Base-by-base conservation (phyloP, 1,139 yeast species). In the Kodamaea derodonti region DNA sequence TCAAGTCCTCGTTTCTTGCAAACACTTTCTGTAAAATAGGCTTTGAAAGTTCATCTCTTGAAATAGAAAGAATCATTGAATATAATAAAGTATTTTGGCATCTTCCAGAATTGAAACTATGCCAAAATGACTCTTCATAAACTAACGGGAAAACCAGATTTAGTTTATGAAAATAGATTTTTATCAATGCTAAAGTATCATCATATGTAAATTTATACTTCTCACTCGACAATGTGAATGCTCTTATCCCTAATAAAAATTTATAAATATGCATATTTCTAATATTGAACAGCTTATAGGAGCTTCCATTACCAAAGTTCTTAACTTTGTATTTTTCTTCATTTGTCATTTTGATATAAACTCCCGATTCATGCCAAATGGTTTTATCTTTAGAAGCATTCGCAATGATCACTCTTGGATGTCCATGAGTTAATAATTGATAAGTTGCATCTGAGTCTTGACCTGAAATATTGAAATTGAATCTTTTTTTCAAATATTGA, bases 61-160 rank as follows among this genome's bases (percentile, higher is more conserved):
- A 45, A 3, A 58, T 48, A 6, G 45, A 54, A 27, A 65, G 44
- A 2, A 65, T 44, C 39, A 65, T 57, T 17, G 58, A 52, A 38
- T 56, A 63, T 0, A 60, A 27, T n/a, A 60, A 33, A 6, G 60
- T 34, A 20, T 52, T 49, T 27, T 53, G 60, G 7, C 53, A 52
- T n/a, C 40, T 45, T 13, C 47, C 49, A 3, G 45, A 36, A 6
- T 43, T 37, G 39, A 49, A 62, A 26, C 51, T 56, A 7, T 41
- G 47, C 68, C 69, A 59, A 40, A 65, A 65, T 20, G 39, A 35
- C 13, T 34, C 23, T 32, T 54, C 63, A 26, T 54, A 51, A 4
- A 65, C 52, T 6, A 65, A 42, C 2, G 70, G 69, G 36, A 65
- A 57, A 3, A 65, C 44, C n/a, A 52, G 46, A 45, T 65, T 64